phyloP scores from a whole-genome alignment of 257 asterid genomes.

The Henckelia pumila region DNA sequence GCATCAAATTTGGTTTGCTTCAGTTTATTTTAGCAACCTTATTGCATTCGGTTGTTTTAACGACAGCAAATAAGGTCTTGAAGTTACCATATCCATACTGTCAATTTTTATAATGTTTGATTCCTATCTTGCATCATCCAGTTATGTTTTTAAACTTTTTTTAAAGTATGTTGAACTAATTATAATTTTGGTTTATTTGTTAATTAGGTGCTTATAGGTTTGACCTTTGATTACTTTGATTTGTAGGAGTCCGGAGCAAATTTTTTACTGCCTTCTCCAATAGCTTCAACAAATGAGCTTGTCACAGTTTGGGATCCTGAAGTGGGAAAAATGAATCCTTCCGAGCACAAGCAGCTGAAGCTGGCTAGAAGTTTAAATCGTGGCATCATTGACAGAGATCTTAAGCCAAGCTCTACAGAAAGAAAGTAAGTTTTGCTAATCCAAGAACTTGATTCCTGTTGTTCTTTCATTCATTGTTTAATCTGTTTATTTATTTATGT shows the following conservation, averaged over 20 bases:
- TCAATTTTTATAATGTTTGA: too few species aligned
- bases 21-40: neutral
- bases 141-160: neutral
- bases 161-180: neutral
- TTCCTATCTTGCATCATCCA: neutral
- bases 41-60: neutral
- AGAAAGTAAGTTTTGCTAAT: slow-evolving; percentile 63
- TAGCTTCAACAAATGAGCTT: slow-evolving; percentile 89
- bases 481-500: neutral
- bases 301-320: slow-evolving; percentile 97
- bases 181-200: slow-evolving; percentile 9
- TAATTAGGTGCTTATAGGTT: slow-evolving; percentile 9
- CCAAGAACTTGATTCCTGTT: neutral
- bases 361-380: slow-evolving; percentile 96
- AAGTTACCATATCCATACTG: neutral
- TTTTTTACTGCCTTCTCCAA: slow-evolving; percentile 85
- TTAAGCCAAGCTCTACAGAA: slow-evolving; percentile 84
- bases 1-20: neutral
- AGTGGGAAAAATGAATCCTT: slow-evolving; percentile 90
- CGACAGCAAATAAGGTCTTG: slow-evolving; percentile 9
- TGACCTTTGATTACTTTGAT: slow-evolving; percentile 22
- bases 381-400: slow-evolving; percentile 95
- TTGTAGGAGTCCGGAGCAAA: slow-evolving; percentile 92
- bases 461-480: neutral
- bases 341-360: slow-evolving; percentile 99